Percentiles rank a stretch among this genome's conserved stretches.
Evolutionary conservation across 345 rosid species (phyloP).

Genomic region (Laguncularia racemosa): DNA sequence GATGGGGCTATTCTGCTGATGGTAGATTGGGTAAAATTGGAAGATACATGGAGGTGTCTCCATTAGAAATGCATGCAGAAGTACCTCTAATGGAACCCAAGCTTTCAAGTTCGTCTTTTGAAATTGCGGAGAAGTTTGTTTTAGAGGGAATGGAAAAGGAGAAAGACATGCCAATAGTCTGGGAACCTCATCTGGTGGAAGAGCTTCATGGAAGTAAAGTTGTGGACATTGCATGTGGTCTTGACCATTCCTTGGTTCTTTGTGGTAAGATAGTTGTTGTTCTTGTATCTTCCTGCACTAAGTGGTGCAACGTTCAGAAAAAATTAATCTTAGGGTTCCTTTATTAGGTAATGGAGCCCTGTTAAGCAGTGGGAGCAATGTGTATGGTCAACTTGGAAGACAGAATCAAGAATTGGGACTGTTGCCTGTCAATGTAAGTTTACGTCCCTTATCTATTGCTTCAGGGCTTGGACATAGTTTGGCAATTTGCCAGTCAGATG

Average conservation of each 20-base stretch:
- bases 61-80: constrained; percentile 36
- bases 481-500: constrained; percentile 43
- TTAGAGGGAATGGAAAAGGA: constrained; percentile 70
- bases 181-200: constrained; percentile 75
- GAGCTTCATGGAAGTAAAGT: constrained; percentile 43
- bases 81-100: constrained; percentile 7
- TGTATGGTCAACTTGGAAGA: constrained; percentile 82
- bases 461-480: constrained; percentile 94
- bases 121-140: constrained; percentile 55
- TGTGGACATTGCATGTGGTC: constrained; percentile 67
- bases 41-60: constrained; percentile 35
- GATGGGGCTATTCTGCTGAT: constrained; percentile 95
- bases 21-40: constrained; percentile 70
- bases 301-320: neutral
- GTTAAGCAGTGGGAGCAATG: constrained; percentile 72
- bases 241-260: constrained; percentile 82
- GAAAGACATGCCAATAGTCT: constrained; percentile 68
- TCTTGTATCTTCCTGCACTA: neutral
- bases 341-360: constrained; percentile 59
- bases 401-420: constrained; percentile 47
- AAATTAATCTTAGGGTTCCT: constrained; percentile 5
- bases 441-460: constrained; percentile 32
- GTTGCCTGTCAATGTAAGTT: constrained; percentile 41
- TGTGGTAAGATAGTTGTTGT: constrained; percentile 37
- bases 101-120: constrained; percentile 21